A percentile compares a stretch with the other conserved stretches of the same genome.
phyloP scores from a whole-genome alignment of 192 early-diverging fungal genomes.

The Coemansia sp. region DNA sequence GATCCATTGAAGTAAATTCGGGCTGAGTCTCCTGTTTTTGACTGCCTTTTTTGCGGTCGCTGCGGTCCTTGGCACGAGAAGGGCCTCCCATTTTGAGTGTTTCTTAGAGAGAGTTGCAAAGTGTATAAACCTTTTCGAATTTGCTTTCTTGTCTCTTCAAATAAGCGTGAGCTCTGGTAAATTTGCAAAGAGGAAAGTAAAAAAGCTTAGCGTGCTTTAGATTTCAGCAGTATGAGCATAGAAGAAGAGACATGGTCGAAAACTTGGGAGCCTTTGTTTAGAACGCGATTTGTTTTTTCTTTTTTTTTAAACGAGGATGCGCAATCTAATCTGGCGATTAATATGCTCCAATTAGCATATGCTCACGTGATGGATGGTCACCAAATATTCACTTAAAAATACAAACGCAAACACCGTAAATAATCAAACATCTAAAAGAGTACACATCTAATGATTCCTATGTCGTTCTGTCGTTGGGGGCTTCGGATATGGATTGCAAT shows the following conservation, averaged over 20 bases:
- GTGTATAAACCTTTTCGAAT: background rate
- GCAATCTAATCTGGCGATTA: background rate
- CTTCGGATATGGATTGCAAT: background rate
- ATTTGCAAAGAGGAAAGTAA: background rate
- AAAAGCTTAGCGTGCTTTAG: background rate
- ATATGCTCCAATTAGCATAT: too few relatives aligned
- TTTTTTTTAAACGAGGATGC: background rate
- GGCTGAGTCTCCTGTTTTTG: background rate
- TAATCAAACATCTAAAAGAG: background rate
- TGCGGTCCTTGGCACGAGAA: slow-evolving; percentile 4
- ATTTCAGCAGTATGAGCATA: background rate
- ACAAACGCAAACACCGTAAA: too few relatives aligned
- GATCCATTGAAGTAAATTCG: slow-evolving; percentile 15
- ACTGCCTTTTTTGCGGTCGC: slow-evolving; percentile 6
- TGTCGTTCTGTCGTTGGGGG: background rate
- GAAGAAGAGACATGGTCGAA: too few relatives aligned
- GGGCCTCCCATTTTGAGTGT: slow-evolving; percentile 1
- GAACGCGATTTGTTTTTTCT: too few relatives aligned
- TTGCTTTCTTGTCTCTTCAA: background rate
- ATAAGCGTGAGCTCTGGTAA: background rate
- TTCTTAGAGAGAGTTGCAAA: background rate
- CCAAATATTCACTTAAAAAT: too few relatives aligned
- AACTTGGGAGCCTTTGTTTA: background rate
- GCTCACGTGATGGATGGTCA: background rate
- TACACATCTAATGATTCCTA: background rate